Base-by-base conservation (phyloP, 441 rosid genomes). In the Geranium incanum region DNA sequence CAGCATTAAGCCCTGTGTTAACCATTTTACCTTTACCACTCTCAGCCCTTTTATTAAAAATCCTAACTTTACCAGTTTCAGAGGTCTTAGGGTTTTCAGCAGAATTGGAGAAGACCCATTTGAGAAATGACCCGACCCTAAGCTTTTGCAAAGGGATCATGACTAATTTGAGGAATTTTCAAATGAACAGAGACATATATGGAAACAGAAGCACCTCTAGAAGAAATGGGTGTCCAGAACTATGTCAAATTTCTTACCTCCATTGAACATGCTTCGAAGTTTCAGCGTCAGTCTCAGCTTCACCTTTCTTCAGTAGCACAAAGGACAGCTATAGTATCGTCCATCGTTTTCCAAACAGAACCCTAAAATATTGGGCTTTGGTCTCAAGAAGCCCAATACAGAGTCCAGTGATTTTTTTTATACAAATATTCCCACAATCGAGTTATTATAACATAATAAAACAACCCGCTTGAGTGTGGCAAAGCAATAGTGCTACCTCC, bases 121-220 rank as follows among this genome's bases (percentile, higher is more conserved):
- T 16, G 63, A 57, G 63, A 57, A 57, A 3, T n/a, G 63, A 5
- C 18, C 63, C 63, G 63, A 57, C 21, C 7, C 63, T 15, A 57
- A 57, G 63, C 63, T 57, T 57, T 57, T 57, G 63, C 63, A 57
- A 57, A 57, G 16, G 63, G 63, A 8, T 57, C 63, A 57, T 57
- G 23, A 18, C 63, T 57, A n/a, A 57, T 15, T 57, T 57, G 19
- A 8, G 63, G 6, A 18, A 57, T 15, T 15, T 50, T 6, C 23
- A 5, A 8, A 16, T 15, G 6, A 57, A 6, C 23, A 57, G 63
- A 57, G 19, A 6, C 7, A 57, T 16, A 1, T 57, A 57, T 28
- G 33, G 33, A 23, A 57, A 57, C 63, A 18, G 15, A 57, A 57
- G 63, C 63, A 8, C 13, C 52, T 13, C 52, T 45, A 9, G 3